Percentiles rank a stretch among this genome's conserved stretches.
Evolutionary conservation across 129 eudicot species (phyloP).

Genomic region (Tagetes patula): DNA sequence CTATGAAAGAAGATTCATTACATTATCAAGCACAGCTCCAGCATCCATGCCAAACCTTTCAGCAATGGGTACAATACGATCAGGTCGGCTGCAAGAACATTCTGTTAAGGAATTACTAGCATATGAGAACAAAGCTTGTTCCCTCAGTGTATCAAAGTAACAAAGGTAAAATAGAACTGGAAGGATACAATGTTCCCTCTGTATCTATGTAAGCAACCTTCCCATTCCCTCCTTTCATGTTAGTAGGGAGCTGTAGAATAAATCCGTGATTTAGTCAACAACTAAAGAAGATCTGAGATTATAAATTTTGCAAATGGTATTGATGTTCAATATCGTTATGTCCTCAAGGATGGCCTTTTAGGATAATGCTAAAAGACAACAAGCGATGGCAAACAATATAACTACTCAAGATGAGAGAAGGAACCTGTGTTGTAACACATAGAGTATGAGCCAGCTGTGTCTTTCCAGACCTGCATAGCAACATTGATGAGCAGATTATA

Average conservation of each 20-base stretch:
- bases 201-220: conserved; percentile 98
- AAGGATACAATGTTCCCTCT: conserved; percentile 98
- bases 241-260: conserved; percentile 79
- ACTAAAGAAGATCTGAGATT: neutral
- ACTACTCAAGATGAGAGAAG: neutral
- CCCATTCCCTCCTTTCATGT: conserved; percentile 94
- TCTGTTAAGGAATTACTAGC: conserved; percentile 42
- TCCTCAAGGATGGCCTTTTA: too few relatives aligned
- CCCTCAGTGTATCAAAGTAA: neutral
- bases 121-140: neutral
- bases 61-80: conserved; percentile 95
- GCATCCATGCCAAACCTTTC: conserved; percentile 99
- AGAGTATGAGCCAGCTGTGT: conserved; percentile 98
- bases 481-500: conserved; percentile 16
- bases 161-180: neutral
- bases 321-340: too few relatives aligned
- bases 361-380: too few relatives aligned
- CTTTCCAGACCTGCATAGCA: conserved; percentile 76
- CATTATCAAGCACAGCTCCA: conserved; percentile 98
- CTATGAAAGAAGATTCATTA: conserved; percentile 33
- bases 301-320: too few relatives aligned
- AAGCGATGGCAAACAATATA: neutral
- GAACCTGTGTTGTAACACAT: conserved; percentile 87
- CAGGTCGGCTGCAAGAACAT: conserved; percentile 72
- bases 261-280: neutral